A percentile compares a stretch with the other conserved stretches of the same genome.
phyloP scores from a whole-genome alignment of 257 asterid species.

The Dorcoceras hygrometricum region DNA sequence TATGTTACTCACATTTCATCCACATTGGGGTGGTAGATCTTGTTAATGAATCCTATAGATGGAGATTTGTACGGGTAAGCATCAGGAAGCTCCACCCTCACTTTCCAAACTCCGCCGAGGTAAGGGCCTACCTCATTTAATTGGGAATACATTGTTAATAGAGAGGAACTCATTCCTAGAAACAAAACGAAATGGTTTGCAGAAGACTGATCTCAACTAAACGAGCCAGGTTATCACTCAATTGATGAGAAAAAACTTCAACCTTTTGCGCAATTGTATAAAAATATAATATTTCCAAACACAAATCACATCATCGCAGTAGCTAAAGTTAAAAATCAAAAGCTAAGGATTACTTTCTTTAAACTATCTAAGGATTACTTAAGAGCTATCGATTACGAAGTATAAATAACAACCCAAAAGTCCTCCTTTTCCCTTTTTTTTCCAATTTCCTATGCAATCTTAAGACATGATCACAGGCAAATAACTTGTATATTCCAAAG shows the following conservation, averaged over 20 bases:
- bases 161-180: not conserved
- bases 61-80: constrained; percentile 98
- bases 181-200: constrained; percentile 10
- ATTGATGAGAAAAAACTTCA: not conserved
- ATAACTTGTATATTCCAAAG: not conserved
- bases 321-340: constrained; percentile 1
- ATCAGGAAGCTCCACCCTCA: constrained; percentile 97
- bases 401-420: not conserved
- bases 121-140: constrained; percentile 70
- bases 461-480: not conserved
- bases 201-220: constrained; percentile 3
- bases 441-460: constrained; percentile 7
- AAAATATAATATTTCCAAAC: not conserved
- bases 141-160: constrained; percentile 5
- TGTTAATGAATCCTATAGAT: constrained; percentile 88
- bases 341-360: not conserved
- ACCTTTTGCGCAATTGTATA: not conserved
- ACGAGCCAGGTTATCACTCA: not conserved
- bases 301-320: not conserved
- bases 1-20: constrained; percentile 75
- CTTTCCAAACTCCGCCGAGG: constrained; percentile 96
- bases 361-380: not conserved
- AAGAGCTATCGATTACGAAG: constrained; percentile 2
- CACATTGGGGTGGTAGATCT: constrained; percentile 95
- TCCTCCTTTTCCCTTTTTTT: not conserved